Percentiles rank a stretch among this genome's conserved stretches.
Evolutionary conservation across 2,329 filamentous ascomycete genomes (phyloP).

Genomic region (Pyrenochaeta sp.): DNA sequence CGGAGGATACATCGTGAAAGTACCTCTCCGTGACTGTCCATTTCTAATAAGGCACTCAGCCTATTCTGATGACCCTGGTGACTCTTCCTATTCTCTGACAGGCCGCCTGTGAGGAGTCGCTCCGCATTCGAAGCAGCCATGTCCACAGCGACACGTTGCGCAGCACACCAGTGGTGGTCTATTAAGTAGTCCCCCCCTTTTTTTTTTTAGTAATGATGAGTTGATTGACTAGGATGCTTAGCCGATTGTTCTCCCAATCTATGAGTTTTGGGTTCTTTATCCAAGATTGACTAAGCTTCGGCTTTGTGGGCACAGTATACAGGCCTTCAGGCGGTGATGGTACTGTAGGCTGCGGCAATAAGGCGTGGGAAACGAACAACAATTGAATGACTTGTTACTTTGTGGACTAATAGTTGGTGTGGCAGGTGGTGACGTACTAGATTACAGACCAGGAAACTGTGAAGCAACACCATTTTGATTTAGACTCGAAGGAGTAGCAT

Average conservation of each 20-base stretch:
- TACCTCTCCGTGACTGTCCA: neutral
- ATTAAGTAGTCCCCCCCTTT: conserved; percentile 22
- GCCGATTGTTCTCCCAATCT: neutral
- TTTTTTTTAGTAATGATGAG: conserved; percentile 28
- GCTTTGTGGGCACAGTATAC: conserved; percentile 23
- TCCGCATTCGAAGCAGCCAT: too few relatives aligned
- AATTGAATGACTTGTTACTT: neutral
- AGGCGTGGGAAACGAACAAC: neutral
- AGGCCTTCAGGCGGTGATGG: conserved; percentile 23
- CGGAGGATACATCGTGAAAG: neutral
- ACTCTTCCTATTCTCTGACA: neutral
- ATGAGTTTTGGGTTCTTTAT: conserved; percentile 3
- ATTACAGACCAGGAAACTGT: neutral
- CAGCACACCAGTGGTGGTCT: conserved; percentile 26
- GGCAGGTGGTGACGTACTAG: neutral
- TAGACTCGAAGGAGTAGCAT: neutral
- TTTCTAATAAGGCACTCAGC: neutral
- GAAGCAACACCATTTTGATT: neutral
- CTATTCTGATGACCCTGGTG: neutral
- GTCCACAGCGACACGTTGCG: conserved; percentile 13
- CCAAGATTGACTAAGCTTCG: conserved; percentile 10
- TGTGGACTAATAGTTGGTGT: neutral
- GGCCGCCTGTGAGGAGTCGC: neutral
- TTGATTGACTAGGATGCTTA: conserved; percentile 17
- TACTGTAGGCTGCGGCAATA: neutral